Evolutionary conservation across 345 rosid species (phyloP).

Genomic region (Reutealis trisperma): DNA sequence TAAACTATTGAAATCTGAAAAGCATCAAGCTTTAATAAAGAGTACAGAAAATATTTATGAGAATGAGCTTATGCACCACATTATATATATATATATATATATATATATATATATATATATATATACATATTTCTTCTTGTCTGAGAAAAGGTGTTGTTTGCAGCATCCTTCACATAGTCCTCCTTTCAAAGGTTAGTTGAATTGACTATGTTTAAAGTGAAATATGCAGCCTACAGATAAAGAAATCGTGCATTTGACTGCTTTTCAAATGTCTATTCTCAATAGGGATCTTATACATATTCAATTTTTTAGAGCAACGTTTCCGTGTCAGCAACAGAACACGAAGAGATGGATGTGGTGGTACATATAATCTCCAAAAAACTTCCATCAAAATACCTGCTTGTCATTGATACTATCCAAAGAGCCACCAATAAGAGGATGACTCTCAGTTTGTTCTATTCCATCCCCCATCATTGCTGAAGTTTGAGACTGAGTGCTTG

Average conservation of each 20-base stretch:
- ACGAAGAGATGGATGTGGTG: conserved; percentile 4
- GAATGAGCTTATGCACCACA: background rate
- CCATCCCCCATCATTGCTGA: conserved; percentile 57
- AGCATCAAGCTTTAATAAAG: background rate
- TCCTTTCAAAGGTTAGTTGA: background rate
- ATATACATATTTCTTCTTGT: too few relatives aligned
- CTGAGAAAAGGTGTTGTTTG: background rate
- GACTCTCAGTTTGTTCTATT: conserved; percentile 51
- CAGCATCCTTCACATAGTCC: background rate
- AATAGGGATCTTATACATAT: conserved; percentile 5
- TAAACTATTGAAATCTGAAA: background rate
- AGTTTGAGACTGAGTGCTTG: conserved; percentile 48
- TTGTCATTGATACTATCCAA: conserved; percentile 53
- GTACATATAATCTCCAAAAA: background rate
- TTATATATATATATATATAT: too few relatives aligned
- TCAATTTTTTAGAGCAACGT: conserved; percentile 10
- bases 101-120: too few relatives aligned
- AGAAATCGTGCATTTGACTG: background rate
- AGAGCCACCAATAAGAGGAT: conserved; percentile 51
- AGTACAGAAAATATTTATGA: background rate
- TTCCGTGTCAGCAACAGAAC: conserved; percentile 16
- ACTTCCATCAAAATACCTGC: conserved; percentile 52
- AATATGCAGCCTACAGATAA: background rate
- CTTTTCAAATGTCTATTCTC: conserved; percentile 13
- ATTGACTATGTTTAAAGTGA: background rate